Evolutionary conservation across 306 rosid genomes (phyloP).

Genomic region (Medicago arabica): DNA sequence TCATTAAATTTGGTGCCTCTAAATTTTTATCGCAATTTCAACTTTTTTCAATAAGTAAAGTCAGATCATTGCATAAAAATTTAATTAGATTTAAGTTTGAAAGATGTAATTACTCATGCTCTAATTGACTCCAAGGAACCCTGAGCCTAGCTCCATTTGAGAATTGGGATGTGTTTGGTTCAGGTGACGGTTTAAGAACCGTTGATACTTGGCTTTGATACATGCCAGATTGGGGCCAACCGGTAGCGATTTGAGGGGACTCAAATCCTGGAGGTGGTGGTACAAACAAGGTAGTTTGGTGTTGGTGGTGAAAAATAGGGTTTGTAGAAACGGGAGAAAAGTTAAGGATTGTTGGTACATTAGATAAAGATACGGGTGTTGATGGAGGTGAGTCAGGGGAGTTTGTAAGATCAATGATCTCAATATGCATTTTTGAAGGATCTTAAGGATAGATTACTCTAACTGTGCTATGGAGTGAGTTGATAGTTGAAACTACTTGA

Average conservation of each 20-base stretch:
- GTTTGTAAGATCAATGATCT: conserved; percentile 30
- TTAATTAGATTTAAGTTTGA: not conserved
- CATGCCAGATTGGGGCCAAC: not conserved
- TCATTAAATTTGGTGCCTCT: not conserved
- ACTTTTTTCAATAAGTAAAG: not conserved
- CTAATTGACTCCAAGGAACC: conserved; percentile 13
- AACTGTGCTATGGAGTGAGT: not conserved
- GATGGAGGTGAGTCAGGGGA: conserved; percentile 17
- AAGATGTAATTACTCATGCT: conserved; percentile 34
- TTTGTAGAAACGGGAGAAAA: not conserved
- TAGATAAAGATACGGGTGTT: not conserved
- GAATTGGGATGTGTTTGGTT: not conserved
- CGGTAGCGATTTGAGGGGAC: not conserved
- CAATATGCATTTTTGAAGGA: not conserved
- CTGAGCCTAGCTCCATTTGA: not conserved
- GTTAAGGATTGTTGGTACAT: not conserved
- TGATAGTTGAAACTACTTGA: not conserved
- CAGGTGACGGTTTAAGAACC: not conserved
- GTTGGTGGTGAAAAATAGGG: not conserved
- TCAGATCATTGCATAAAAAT: not conserved
- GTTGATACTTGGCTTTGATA: not conserved
- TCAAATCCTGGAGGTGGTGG: not conserved
- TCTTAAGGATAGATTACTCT: not conserved
- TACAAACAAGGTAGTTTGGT: not conserved
- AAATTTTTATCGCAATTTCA: not conserved